Evolutionary conservation across 2,329 filamentous ascomycete species (phyloP), one percentile per base, ranked within the genome.

Genomic region (Lasiodiplodia citricola): DNA sequence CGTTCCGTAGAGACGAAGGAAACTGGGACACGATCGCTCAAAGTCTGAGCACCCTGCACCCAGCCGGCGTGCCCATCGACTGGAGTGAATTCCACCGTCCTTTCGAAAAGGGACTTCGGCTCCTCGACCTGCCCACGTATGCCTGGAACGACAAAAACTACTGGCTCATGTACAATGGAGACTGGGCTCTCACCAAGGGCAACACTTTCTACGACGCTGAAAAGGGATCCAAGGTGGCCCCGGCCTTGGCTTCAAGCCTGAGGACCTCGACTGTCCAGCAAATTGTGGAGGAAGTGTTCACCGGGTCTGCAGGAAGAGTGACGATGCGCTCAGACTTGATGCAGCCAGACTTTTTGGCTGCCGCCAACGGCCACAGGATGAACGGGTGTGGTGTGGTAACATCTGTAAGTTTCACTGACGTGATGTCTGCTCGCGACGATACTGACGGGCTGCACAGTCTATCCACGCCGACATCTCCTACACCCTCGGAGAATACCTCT

Each of bases 31-130:
- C 85, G 0, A 75, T 91, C 2, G 78, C 83, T 2, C 71, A 75
- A 4, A 85, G 77, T 62, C 75, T 88, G 44, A 80, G 80, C 65
- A 78, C 81, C 0, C 78, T 92, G 0, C 84, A 91, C 75, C 75
- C 75, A 1, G 81, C 79, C 1, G 90, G 89, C 0, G 72, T 89
- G 1, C 78, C 83, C 5, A 78, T 92, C 25, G 80, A 87, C 71
- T 92, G 89, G 88, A 83, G 84, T 57, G 88, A 89, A 74, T 89
- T 86, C 72, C 86, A 89, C 73, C 77, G 82, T 3, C 80, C 83
- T 31, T 87, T 86, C 70, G 79, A 83, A 68, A 69, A 73, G 1
- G 77, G 77, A 2, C 80, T 85, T 23, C 76, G 80, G 0, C 76
- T 90, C 2, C 74, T 90, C 2, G 79, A 85, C 35, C 76, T 91